Percentiles rank a stretch among this genome's conserved stretches.
Evolutionary conservation across 768 basidiomycete genomes (phyloP).

Genomic region (Lactifluus rugatus): DNA sequence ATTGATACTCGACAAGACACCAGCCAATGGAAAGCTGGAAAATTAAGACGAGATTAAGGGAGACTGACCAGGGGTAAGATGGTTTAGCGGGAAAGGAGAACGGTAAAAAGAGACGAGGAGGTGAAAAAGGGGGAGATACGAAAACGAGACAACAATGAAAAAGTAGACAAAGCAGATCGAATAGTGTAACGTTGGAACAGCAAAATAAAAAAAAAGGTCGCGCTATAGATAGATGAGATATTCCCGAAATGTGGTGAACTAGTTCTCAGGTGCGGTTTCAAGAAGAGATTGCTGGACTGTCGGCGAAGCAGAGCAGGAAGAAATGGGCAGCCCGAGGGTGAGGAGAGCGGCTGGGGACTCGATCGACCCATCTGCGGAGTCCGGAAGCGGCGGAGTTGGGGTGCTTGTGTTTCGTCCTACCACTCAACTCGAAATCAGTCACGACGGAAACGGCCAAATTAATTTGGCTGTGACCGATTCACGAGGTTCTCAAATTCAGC

Average conservation of each 20-base stretch:
- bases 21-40: background rate
- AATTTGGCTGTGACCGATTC: conserved; percentile 1
- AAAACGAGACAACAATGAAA: conserved; percentile 26
- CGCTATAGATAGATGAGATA: conserved; percentile 23
- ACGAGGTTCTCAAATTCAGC: conserved; percentile 10
- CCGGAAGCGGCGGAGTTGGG: conserved; percentile 21
- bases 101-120: conserved; percentile 20
- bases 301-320: conserved; percentile 24
- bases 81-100: conserved; percentile 4
- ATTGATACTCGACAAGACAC: background rate
- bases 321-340: conserved; percentile 21
- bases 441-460: conserved; percentile 14
- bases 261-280: background rate
- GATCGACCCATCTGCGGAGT: conserved; percentile 20
- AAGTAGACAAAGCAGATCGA: conserved; percentile 26
- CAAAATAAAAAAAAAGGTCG: conserved; percentile 24
- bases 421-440: background rate
- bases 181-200: conserved; percentile 27
- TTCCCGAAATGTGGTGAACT: conserved; percentile 18
- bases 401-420: conserved; percentile 2
- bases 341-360: conserved; percentile 21
- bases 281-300: background rate
- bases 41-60: conserved; percentile 3
- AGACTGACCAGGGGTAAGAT: background rate
- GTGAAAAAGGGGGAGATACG: conserved; percentile 26